Evolutionary conservation across 2,329 filamentous ascomycete genomes (phyloP).

Genomic region (Coniochaeta sp.): DNA sequence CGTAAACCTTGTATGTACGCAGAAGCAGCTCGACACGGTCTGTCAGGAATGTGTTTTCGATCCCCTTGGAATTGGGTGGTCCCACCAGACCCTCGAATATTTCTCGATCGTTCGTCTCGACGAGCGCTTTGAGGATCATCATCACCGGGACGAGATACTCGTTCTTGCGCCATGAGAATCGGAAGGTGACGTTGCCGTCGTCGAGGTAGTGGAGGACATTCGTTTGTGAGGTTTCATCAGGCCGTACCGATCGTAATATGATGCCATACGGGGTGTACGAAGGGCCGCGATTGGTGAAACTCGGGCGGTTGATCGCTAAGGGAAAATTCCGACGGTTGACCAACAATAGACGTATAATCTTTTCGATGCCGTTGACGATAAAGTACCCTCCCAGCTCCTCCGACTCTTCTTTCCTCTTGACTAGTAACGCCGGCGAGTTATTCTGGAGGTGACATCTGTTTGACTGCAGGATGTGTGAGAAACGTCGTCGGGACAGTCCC

Average conservation of each 20-base stretch:
- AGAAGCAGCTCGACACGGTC: slow-evolving; percentile 89
- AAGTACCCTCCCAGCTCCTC: slow-evolving; percentile 97
- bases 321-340: slow-evolving; percentile 90
- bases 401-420: slow-evolving; percentile 85
- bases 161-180: slow-evolving; percentile 96
- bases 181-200: slow-evolving; percentile 93
- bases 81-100: slow-evolving; percentile 94
- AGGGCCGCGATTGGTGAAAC: slow-evolving; percentile 79
- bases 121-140: slow-evolving; percentile 92
- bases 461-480: slow-evolving; percentile 46
- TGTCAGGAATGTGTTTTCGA: slow-evolving; percentile 85
- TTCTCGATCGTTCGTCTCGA: slow-evolving; percentile 93
- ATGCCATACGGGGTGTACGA: slow-evolving; percentile 88
- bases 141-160: slow-evolving; percentile 93
- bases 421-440: slow-evolving; percentile 73
- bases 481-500: neutral
- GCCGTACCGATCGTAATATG: slow-evolving; percentile 82
- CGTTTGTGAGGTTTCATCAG: slow-evolving; percentile 97
- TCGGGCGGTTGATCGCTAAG: slow-evolving; percentile 85
- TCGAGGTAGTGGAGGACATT: slow-evolving; percentile 94
- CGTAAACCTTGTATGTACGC: slow-evolving; percentile 88
- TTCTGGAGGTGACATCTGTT: slow-evolving; percentile 87
- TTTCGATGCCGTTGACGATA: slow-evolving; percentile 95
- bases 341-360: slow-evolving; percentile 87
- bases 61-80: slow-evolving; percentile 63